Evolutionary conservation across 306 rosid species (phyloP).

Genomic region (Citrullus mucosospermus): DNA sequence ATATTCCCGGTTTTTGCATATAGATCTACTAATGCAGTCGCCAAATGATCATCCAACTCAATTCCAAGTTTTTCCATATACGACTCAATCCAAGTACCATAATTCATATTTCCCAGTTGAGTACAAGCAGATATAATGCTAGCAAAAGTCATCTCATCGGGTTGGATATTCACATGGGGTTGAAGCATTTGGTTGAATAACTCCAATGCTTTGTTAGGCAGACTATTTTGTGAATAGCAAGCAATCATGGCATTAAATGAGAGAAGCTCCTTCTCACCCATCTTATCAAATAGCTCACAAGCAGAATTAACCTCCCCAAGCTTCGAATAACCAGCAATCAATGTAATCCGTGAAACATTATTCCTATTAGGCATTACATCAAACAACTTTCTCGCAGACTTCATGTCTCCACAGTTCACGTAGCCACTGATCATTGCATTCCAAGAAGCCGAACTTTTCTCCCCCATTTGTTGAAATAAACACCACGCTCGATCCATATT

Average conservation of each 20-base stretch:
- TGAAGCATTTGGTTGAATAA: conserved; percentile 45
- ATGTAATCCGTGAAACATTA: conserved; percentile 43
- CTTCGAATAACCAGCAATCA: conserved; percentile 57
- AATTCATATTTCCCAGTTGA: conserved; percentile 41
- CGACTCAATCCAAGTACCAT: conserved; percentile 38
- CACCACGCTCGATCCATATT: conserved; percentile 39
- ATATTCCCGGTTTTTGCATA: conserved; percentile 65
- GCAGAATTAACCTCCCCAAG: conserved; percentile 53
- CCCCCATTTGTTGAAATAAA: conserved; percentile 45
- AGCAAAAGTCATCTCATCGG: conserved; percentile 55
- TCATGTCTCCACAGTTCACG: conserved; percentile 28
- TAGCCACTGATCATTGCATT: conserved; percentile 57
- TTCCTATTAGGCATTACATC: conserved; percentile 47
- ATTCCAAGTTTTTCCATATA: conserved; percentile 37
- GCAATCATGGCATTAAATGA: conserved; percentile 56
- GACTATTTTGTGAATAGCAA: conserved; percentile 59
- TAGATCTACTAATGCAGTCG: conserved; percentile 59
- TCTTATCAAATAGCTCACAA: conserved; percentile 34
- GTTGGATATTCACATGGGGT: conserved; percentile 23
- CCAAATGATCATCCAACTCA: conserved; percentile 61
- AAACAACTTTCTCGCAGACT: conserved; percentile 35
- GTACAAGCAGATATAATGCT: conserved; percentile 66
- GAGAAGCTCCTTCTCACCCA: conserved; percentile 31
- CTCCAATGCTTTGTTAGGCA: conserved; percentile 52
- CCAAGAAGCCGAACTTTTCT: conserved; percentile 58